These are phyloP conservation scores for Elongisporangium prolatum DNA, from an alignment of 352 stramenopile species.

Conservation along the genomic window DNA sequence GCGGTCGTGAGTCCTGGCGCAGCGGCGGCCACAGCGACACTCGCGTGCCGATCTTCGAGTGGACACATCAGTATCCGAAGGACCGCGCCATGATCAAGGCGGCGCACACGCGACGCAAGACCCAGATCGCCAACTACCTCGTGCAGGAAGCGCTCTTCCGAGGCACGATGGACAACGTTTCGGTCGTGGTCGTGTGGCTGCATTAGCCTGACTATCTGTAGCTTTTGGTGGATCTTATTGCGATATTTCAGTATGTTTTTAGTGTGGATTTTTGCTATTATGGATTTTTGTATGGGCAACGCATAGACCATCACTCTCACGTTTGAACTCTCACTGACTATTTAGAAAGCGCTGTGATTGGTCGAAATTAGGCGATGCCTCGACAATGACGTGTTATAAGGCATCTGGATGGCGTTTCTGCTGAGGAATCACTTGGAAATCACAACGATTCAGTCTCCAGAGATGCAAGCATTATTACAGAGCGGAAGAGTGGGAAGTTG, in stretches of 20 bases:
- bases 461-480: not conserved
- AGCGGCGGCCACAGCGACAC: conserved; percentile 79
- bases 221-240: not conserved
- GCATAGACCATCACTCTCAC: not conserved
- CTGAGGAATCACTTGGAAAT: not conserved
- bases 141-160: conserved; percentile 88
- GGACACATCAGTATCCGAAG: conserved; percentile 88
- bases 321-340: not conserved
- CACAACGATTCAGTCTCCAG: not conserved
- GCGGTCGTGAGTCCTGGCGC: conserved; percentile 74
- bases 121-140: conserved; percentile 90
- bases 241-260: not conserved
- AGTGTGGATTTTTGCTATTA: not conserved
- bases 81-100: conserved; percentile 90
- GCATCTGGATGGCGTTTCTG: too few relatives aligned
- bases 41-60: conserved; percentile 85
- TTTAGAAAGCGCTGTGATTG: not conserved
- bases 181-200: conserved; percentile 89
- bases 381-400: not conserved
- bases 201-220: conserved; percentile 22
- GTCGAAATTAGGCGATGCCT: not conserved
- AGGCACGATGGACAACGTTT: conserved; percentile 90
- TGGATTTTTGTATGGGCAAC: not conserved
- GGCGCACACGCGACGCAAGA: conserved; percentile 78
- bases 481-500: not conserved